Evolutionary conservation across 805 yeast genomes (phyloP).

Genomic region (Ogataea degrootiae): DNA sequence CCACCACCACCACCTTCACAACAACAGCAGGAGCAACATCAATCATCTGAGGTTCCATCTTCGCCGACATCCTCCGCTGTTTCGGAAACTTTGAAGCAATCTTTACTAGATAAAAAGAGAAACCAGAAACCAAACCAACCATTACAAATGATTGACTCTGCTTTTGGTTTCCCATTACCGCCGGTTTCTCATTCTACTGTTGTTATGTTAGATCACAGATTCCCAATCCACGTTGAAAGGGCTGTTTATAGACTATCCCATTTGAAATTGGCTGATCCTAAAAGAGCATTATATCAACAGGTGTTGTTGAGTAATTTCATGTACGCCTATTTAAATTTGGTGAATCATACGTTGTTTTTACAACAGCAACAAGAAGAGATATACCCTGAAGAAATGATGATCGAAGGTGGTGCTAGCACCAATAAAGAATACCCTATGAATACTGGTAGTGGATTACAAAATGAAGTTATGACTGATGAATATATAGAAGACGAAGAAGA

Average conservation of each 20-base stretch:
- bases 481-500: constrained; percentile 2
- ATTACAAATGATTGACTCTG: constrained; percentile 64
- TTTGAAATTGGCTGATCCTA: constrained; percentile 89
- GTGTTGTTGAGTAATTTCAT: constrained; percentile 91
- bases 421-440: too few species aligned
- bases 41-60: not conserved
- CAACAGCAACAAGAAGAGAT: constrained; percentile 50
- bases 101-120: constrained; percentile 27
- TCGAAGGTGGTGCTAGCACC: too few species aligned
- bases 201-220: constrained; percentile 77
- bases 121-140: constrained; percentile 49
- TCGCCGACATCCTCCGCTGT: constrained; percentile 7
- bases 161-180: constrained; percentile 84
- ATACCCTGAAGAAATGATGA: constrained; percentile 10
- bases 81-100: constrained; percentile 20
- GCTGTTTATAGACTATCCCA: constrained; percentile 93
- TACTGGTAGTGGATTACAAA: not conserved
- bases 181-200: constrained; percentile 73
- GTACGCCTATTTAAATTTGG: constrained; percentile 94
- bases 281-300: constrained; percentile 86
- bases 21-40: constrained; percentile 3
- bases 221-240: constrained; percentile 92
- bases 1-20: constrained; percentile 1
- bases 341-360: constrained; percentile 81
- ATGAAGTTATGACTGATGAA: constrained; percentile 1